phyloP scores from a whole-genome alignment of 2,329 filamentous ascomycete genomes.

The Trichoderma sp. region DNA sequence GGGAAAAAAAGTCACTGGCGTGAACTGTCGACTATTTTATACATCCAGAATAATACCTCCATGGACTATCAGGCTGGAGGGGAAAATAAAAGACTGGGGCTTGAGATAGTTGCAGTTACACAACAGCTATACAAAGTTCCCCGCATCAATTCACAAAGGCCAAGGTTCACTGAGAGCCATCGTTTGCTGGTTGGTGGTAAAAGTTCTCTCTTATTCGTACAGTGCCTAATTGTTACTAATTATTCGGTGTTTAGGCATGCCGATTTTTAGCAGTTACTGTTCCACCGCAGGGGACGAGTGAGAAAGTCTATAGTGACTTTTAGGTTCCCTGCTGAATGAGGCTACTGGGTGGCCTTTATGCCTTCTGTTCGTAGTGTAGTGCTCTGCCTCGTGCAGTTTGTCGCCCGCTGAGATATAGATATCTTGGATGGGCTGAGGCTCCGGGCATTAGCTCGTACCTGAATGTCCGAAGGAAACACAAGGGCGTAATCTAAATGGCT shows the following conservation, averaged over 20 bases:
- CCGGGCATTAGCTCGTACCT: neutral
- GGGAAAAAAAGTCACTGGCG: too few species aligned
- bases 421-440: neutral
- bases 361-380: neutral
- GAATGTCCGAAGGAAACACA: neutral
- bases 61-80: neutral
- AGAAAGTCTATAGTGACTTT: neutral
- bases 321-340: neutral
- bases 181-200: neutral
- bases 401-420: neutral
- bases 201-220: neutral
- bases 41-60: neutral
- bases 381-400: neutral
- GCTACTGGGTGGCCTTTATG: neutral
- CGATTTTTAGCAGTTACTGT: neutral
- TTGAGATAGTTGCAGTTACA: neutral
- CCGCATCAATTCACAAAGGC: neutral
- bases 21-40: neutral
- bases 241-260: neutral
- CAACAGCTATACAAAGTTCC: constrained; percentile 3
- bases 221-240: neutral
- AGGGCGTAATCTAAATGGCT: neutral
- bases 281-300: neutral
- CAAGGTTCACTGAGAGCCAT: neutral
- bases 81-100: neutral